Base-by-base conservation (phyloP, 179 eudicot species). In the Carnegiea gigantea region DNA sequence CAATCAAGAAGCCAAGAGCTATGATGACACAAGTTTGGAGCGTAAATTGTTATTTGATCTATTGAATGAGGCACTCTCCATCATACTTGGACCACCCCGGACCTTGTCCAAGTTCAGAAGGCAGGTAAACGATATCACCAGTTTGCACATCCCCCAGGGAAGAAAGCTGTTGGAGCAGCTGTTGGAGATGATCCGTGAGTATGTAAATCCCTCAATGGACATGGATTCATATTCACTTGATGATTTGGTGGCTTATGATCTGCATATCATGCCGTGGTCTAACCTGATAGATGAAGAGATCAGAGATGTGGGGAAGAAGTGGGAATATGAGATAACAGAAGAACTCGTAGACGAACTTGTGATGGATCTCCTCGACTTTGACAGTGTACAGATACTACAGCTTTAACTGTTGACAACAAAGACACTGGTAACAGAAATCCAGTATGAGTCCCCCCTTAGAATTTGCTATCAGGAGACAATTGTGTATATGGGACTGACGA, bases 31-130 rank as follows among this genome's bases (percentile, higher is more conserved):
- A n/a, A 81, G 67, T 43, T 72, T 87, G 65, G 89, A 90, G 80
- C 99, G 86, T 87, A 92, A 83, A 84, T 2, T 95, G 80, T 67
- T 94, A 72, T 88, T 92, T 73, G 99, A 93, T 83, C 78, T 92
- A 83, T 72, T 88, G 49, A 95, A 95, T 30, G 99, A 95, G 86
- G 89, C 91, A 79, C 92, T 95, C 28, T 78, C 91, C 49, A 83
- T 80, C 60, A 81, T 92, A 21, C 93, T 90, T 0, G 88, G 87
- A 33, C 91, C 93, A 60, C 90, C 92, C n/a, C 70, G 84, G 73
- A 82, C 84, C 73, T 81, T 81, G 81, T 86, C 90, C 46, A 90
- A 86, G 64, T 89, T 89, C 85, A 85, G 86, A 85, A 89, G 85
- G 78, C 88, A 77, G 81, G 78, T 85, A 53, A 83, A 85, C 36